A percentile compares a stretch with the other conserved stretches of the same genome.
Evolutionary conservation across 306 rosid genomes (phyloP).

Genomic region (Elaeagnus macrophylla): DNA sequence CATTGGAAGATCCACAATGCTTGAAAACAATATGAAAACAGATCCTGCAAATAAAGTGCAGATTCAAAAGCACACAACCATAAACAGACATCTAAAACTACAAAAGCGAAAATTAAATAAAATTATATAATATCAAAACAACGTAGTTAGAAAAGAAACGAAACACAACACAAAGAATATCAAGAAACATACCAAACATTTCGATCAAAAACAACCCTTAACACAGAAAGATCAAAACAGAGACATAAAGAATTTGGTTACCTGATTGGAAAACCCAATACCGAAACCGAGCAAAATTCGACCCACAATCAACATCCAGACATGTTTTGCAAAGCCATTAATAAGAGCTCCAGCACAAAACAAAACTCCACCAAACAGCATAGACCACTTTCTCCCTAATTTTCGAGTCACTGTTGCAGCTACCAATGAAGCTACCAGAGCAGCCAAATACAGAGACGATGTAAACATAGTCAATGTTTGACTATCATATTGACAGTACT

Average conservation of each 20-base stretch:
- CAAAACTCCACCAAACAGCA: conserved; percentile 73
- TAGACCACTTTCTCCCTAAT: conserved; percentile 67
- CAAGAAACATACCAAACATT: conserved; percentile 11
- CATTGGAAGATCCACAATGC: conserved; percentile 6
- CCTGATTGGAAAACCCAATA: conserved; percentile 91
- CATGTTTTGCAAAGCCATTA: conserved; percentile 48
- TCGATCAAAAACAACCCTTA: background rate
- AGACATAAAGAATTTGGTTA: conserved; percentile 4
- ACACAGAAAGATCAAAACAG: background rate
- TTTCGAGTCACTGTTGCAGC: conserved; percentile 63
- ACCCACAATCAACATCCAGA: conserved; percentile 77
- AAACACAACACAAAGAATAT: conserved; percentile 5
- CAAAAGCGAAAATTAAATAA: background rate
- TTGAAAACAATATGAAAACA: background rate
- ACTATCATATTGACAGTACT: conserved; percentile 84
- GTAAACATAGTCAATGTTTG: conserved; percentile 68
- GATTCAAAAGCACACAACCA: background rate
- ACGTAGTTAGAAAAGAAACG: background rate
- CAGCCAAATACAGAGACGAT: conserved; percentile 81
- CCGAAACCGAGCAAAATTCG: conserved; percentile 90
- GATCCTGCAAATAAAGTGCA: conserved; percentile 11
- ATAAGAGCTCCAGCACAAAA: conserved; percentile 66
- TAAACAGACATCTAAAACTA: conserved; percentile 10
- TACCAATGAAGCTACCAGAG: conserved; percentile 65
- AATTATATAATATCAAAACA: too few relatives aligned